Base-by-base conservation (phyloP, 176 grass and related monocot genomes). In the Zea mays region DNA sequence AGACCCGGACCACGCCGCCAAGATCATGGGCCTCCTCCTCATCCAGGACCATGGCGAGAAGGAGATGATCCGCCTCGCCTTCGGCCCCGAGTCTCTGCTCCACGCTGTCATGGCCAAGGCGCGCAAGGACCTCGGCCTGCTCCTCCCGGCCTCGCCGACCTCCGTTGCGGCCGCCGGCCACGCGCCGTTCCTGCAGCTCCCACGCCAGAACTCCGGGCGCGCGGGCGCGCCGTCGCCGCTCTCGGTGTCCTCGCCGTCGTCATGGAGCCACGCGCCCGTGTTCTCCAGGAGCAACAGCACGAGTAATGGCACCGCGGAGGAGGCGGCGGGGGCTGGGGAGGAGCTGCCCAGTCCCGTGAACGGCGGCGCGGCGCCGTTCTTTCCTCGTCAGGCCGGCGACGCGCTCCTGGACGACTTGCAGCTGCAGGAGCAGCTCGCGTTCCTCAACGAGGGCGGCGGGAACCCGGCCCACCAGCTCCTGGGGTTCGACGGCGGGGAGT, bases 31-130 rank as follows among this genome's bases (percentile, higher is more conserved):
- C 10, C 52, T 93, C 34, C 86, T 97, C 19, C 85, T 97, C 76
- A 75, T 97, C 70, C 94, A 97, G 84, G 89, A 93, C 78, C 91
- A 97, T 73, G 91, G 94, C 50, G 91, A 97, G 69, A 91, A 97
- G 81, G 94, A 97, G 89, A 93, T 97, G 94, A 97, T 97, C 56
- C 94, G 94, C 42, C 78, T 97, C 42, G 91, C 94, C 74, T 97
- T 97, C 67, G 91, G 91, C 54, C 94, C 94, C 1, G 94, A 97
- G 74, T 67, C 86, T 10, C 89, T 93, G 37, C 91, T 97, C 34
- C 89, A 91, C 33, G 86, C 84, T 8, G 84, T 97, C 72, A 81
- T 93, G 65, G 42, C 87, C 35, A 89, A 89, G 81, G 94, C 91
- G 15, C 81, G 88, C 35, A 91, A 89, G 69, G 94, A 97, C 11